Evolutionary conservation across 2,329 filamentous ascomycete species (phyloP).

Genomic region (Reticulascus tulasneorum): DNA sequence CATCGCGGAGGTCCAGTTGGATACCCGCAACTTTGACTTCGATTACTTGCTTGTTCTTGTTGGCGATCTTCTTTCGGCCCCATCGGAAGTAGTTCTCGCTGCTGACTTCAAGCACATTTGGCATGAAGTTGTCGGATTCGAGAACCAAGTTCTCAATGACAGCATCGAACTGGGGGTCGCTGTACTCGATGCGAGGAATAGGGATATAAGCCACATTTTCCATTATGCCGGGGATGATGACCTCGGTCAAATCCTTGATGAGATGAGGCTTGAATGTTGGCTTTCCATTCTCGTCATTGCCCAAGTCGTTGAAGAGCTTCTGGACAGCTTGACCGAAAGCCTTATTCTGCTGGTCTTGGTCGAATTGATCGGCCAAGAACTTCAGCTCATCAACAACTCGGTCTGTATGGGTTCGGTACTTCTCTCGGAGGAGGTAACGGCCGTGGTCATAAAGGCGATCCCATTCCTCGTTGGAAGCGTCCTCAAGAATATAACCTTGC

Average conservation of each 20-base stretch:
- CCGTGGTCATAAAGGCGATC: constrained; percentile 81
- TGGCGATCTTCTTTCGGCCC: constrained; percentile 83
- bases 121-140: constrained; percentile 94
- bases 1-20: constrained; percentile 87
- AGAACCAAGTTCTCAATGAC: constrained; percentile 93
- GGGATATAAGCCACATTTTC: constrained; percentile 87
- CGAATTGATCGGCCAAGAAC: constrained; percentile 85
- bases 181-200: constrained; percentile 90
- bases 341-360: constrained; percentile 82
- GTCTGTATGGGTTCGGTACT: constrained; percentile 82
- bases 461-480: constrained; percentile 76
- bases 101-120: constrained; percentile 82
- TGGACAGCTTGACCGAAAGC: constrained; percentile 70
- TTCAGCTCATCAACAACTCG: constrained; percentile 85
- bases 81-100: constrained; percentile 94
- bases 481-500: constrained; percentile 86
- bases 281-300: constrained; percentile 80
- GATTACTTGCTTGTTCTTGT: constrained; percentile 70
- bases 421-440: constrained; percentile 79
- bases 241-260: constrained; percentile 79
- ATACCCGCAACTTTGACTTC: constrained; percentile 85
- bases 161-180: constrained; percentile 77
- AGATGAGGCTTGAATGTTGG: constrained; percentile 88
- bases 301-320: constrained; percentile 85
- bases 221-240: constrained; percentile 79